These are phyloP conservation scores for Akanthomyces muscarius DNA, from an alignment of 2,329 filamentous ascomycete genomes.

Conservation along the genomic window DNA sequence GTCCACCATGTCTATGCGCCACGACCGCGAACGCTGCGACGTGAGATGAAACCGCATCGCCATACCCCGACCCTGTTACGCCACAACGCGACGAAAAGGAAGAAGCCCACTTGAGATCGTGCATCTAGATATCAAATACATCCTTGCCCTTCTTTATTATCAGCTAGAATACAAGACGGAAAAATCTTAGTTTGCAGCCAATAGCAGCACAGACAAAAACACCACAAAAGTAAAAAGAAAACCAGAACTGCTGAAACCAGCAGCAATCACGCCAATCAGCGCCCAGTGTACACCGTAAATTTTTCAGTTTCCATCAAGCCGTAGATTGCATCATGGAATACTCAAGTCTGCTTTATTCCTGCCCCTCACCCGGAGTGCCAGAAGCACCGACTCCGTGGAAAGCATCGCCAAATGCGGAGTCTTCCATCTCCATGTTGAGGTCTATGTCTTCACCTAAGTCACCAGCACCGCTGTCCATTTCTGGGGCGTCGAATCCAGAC, in stretches of 20 bases:
- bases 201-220: not conserved
- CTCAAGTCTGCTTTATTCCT: constrained; percentile 20
- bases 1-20: not conserved
- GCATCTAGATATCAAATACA: constrained; percentile 6
- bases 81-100: not conserved
- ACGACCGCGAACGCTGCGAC: not conserved
- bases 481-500: constrained; percentile 60
- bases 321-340: not conserved
- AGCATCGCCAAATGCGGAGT: constrained; percentile 79
- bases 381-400: constrained; percentile 59
- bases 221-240: not conserved
- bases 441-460: constrained; percentile 54
- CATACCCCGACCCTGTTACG: not conserved
- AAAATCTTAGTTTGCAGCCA: not conserved
- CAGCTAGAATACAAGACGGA: constrained; percentile 1
- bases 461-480: constrained; percentile 41
- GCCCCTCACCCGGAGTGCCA: constrained; percentile 9
- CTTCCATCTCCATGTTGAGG: constrained; percentile 65
- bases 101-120: not conserved
- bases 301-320: not conserved
- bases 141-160: not conserved
- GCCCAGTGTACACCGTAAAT: constrained; percentile 9
- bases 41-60: constrained; percentile 8
- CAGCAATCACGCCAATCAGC: constrained; percentile 12
- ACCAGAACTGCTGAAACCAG: constrained; percentile 7